phyloP scores from a whole-genome alignment of 1,139 yeast genomes.

The Blastobotrys persicus region DNA sequence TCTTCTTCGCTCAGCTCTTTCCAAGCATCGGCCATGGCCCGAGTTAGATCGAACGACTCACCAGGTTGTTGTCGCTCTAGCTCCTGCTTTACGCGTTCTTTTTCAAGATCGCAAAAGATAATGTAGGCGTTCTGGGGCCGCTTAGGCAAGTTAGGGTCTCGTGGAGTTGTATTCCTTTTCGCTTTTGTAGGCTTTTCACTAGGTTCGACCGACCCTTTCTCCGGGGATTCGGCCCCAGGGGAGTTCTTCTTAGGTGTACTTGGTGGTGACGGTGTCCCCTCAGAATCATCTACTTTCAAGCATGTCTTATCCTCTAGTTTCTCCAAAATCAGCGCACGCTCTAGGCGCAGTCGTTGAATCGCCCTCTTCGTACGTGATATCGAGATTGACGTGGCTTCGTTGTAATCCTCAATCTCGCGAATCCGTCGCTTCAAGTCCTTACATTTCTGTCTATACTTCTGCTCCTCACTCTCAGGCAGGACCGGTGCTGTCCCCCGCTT shows the following conservation, averaged over 20 bases:
- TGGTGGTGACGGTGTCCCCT: constrained; percentile 36
- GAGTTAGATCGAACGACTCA: constrained; percentile 61
- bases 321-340: constrained; percentile 76
- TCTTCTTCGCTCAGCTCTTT: constrained; percentile 67
- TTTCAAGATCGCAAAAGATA: constrained; percentile 81
- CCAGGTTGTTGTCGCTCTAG: constrained; percentile 49
- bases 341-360: constrained; percentile 75
- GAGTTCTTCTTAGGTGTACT: constrained; percentile 24
- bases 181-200: constrained; percentile 11
- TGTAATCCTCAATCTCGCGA: constrained; percentile 71
- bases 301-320: constrained; percentile 55
- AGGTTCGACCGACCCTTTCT: constrained; percentile 7
- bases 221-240: constrained; percentile 1
- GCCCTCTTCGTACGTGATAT: constrained; percentile 75
- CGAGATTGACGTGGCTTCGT: constrained; percentile 75
- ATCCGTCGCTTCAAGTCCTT: constrained; percentile 71
- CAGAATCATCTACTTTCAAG: constrained; percentile 30
- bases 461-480: constrained; percentile 22
- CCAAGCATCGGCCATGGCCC: constrained; percentile 85
- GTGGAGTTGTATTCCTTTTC: constrained; percentile 23
- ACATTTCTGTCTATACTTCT: constrained; percentile 56
- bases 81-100: constrained; percentile 64
- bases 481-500: constrained; percentile 10
- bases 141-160: constrained; percentile 84
- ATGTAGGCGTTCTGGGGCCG: constrained; percentile 89